Percentiles rank a stretch among this genome's conserved stretches.
phyloP scores from a whole-genome alignment of 257 asterid species.

The Jaltomata sinuosa region DNA sequence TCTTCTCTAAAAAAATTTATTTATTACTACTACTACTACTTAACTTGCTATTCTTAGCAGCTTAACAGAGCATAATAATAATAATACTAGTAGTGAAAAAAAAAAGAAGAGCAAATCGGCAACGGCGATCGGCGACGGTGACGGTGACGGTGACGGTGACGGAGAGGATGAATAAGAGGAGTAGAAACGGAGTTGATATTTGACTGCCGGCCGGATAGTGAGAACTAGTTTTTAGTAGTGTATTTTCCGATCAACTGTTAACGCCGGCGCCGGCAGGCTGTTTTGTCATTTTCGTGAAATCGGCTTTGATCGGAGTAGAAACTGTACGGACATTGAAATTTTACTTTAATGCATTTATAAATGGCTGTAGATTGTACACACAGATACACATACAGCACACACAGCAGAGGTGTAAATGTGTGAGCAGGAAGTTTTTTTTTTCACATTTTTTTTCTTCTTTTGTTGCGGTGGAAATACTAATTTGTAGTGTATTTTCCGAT shows the following conservation, averaged over 20 bases:
- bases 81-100: not conserved
- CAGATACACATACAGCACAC: not conserved
- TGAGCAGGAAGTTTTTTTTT: no score
- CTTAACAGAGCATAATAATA: not conserved
- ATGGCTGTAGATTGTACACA: not conserved
- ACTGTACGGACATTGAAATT: not conserved
- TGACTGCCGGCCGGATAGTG: not conserved
- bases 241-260: not conserved
- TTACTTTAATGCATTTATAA: not conserved
- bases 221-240: not conserved
- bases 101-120: not conserved
- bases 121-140: not conserved
- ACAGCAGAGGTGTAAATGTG: not conserved
- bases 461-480: no score
- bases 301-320: not conserved
- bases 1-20: no score
- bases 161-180: not conserved
- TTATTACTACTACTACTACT: no score
- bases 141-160: not conserved
- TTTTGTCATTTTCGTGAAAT: no score
- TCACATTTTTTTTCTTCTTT: no score
- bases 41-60: not conserved
- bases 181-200: not conserved
- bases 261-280: not conserved
- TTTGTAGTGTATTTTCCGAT: no score